Conservation (phyloP, 2,329 filamentous ascomycete species). For the Lojkania enalia region DNA sequence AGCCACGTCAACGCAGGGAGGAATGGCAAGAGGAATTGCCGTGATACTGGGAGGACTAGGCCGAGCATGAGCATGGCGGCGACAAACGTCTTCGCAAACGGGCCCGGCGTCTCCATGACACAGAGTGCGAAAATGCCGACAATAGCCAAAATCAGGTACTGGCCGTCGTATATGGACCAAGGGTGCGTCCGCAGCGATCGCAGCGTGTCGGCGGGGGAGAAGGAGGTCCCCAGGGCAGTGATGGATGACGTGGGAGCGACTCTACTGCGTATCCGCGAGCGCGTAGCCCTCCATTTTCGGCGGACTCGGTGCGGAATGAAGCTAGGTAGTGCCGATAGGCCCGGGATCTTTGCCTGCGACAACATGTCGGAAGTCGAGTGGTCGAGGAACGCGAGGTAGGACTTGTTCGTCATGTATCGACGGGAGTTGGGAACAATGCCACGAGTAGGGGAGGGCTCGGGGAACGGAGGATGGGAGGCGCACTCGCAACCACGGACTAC, state of each 20-base stretch:
- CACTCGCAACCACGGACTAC: conserved; percentile 32
- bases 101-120: conserved; percentile 77
- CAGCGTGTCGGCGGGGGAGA: conserved; percentile 77
- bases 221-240: conserved; percentile 76
- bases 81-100: conserved; percentile 74
- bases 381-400: conserved; percentile 42
- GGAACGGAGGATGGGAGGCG: conserved; percentile 12
- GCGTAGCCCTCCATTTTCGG: conserved; percentile 62
- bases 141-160: conserved; percentile 76
- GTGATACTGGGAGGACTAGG: conserved; percentile 78
- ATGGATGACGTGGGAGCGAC: conserved; percentile 72
- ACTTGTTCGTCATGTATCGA: conserved; percentile 42
- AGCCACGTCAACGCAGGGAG: conserved; percentile 84
- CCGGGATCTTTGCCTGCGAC: conserved; percentile 48
- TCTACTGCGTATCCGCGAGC: conserved; percentile 68
- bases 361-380: conserved; percentile 42
- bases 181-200: conserved; percentile 73
- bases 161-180: conserved; percentile 82
- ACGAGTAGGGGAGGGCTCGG: too few relatives aligned
- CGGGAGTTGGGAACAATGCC: too few relatives aligned
- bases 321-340: conserved; percentile 54
- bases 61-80: conserved; percentile 69
- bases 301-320: conserved; percentile 67
- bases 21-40: conserved; percentile 89
- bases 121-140: conserved; percentile 81